phyloP scores from a whole-genome alignment of 108 stramenopile genomes.

The Nannochloropsis oceanica region DNA sequence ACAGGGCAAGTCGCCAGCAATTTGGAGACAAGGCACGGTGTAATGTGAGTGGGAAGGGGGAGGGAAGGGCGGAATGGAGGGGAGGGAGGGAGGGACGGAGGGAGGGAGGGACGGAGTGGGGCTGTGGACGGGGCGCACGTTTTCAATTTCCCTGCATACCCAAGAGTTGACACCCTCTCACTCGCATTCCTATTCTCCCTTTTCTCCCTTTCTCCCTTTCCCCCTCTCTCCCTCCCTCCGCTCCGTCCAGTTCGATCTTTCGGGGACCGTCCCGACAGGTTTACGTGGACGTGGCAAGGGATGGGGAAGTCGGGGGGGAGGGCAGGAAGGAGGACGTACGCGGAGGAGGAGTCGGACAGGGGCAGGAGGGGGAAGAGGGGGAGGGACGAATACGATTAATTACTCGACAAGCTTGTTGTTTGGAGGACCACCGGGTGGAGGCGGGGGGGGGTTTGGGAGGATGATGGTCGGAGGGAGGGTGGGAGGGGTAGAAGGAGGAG shows the following conservation, averaged over 20 bases:
- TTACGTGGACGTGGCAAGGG: not conserved
- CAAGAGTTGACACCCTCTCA: too few relatives aligned
- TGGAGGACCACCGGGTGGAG: not conserved
- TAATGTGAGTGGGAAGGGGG: conserved; percentile 13
- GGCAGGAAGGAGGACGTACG: not conserved
- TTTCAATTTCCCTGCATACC: too few relatives aligned
- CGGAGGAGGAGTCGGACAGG: not conserved
- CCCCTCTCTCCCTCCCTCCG: not conserved
- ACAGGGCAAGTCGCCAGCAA: conserved; percentile 2
- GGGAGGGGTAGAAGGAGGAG: not conserved
- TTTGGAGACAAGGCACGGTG: conserved; percentile 12
- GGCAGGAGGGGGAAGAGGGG: not conserved
- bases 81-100: not conserved
- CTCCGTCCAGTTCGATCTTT: not conserved
- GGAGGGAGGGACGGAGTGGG: not conserved
- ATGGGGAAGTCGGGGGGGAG: not conserved
- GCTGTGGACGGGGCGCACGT: too few relatives aligned
- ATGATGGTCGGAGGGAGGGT: not conserved
- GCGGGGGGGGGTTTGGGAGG: not conserved
- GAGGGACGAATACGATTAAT: not conserved
- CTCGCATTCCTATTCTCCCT: not conserved
- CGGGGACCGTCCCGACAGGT: not conserved
- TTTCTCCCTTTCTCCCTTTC: not conserved
- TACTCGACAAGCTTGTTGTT: not conserved
- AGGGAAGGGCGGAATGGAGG: not conserved